Percentiles rank a stretch among this genome's conserved stretches.
These are phyloP conservation scores for Monilinia laxa DNA, from an alignment of 2,329 filamentous ascomycete genomes.

Conservation along the genomic window DNA sequence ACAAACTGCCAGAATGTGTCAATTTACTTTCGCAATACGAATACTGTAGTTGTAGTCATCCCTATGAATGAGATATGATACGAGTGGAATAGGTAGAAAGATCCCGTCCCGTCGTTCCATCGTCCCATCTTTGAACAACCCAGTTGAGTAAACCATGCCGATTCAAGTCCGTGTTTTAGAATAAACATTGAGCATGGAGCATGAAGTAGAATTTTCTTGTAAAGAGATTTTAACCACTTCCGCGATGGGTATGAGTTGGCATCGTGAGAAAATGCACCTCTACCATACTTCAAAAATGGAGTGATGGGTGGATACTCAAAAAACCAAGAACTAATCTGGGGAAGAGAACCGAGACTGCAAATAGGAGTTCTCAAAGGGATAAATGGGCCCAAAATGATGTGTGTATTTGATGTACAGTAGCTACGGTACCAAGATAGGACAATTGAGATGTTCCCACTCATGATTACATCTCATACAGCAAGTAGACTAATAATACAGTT, in stretches of 20 bases:
- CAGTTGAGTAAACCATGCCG: neutral
- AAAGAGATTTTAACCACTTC: constrained; percentile 10
- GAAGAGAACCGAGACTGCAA: constrained; percentile 14
- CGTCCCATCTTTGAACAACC: constrained; percentile 6
- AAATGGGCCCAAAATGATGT: neutral
- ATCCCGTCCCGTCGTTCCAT: neutral
- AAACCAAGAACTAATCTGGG: constrained; percentile 12
- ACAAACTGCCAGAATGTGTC: neutral
- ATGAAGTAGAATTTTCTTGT: neutral
- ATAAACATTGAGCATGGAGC: neutral
- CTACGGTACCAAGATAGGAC: neutral
- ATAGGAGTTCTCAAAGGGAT: neutral
- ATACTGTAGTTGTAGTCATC: neutral
- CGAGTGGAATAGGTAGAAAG: neutral
- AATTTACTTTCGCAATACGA: neutral
- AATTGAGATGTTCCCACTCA: neutral
- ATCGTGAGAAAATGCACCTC: constrained; percentile 5
- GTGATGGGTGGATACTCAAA: constrained; percentile 9
- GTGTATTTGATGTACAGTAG: neutral
- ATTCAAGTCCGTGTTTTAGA: neutral
- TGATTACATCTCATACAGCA: neutral
- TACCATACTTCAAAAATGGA: constrained; percentile 2
- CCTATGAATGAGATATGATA: constrained; percentile 1
- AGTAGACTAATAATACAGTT: neutral
- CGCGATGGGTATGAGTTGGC: constrained; percentile 11